A percentile compares a stretch with the other conserved stretches of the same genome.
phyloP scores from a whole-genome alignment of 2,329 filamentous ascomycete genomes.

The Diaporthe ampelina region DNA sequence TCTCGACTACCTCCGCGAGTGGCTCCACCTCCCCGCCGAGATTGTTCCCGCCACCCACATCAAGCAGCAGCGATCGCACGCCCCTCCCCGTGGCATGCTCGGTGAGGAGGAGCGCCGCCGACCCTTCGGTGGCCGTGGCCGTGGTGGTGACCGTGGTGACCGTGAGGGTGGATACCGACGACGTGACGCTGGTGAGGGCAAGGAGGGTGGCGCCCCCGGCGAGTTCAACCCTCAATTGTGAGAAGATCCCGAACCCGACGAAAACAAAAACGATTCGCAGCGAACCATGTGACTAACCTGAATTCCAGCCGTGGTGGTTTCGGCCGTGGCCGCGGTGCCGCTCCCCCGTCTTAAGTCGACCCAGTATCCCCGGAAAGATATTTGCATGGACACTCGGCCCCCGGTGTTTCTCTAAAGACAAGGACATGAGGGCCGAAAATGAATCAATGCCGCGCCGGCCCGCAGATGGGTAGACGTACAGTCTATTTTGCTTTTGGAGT shows the following conservation, averaged over 20 bases:
- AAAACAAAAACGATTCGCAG: constrained; percentile 44
- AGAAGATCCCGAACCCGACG: constrained; percentile 52
- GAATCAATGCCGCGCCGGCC: constrained; percentile 46
- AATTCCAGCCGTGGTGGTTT: constrained; percentile 79
- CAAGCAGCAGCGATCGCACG: constrained; percentile 99
- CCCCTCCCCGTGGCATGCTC: constrained; percentile 98
- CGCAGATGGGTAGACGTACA: constrained; percentile 47
- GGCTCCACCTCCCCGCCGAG: constrained; percentile 99
- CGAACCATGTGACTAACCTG: constrained; percentile 57
- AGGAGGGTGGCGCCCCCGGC: constrained; percentile 92
- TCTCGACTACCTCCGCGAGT: constrained; percentile 99
- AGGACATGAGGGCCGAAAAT: constrained; percentile 47
- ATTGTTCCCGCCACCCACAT: constrained; percentile 99
- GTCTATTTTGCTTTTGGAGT: constrained; percentile 51
- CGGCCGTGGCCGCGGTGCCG: constrained; percentile 87
- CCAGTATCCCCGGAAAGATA: constrained; percentile 51
- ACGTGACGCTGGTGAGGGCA: constrained; percentile 87
- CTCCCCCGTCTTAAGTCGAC: constrained; percentile 74
- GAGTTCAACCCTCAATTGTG: constrained; percentile 93
- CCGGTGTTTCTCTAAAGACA: constrained; percentile 39
- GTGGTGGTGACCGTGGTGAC: constrained; percentile 79
- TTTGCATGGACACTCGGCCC: constrained; percentile 43
- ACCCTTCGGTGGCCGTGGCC: constrained; percentile 82
- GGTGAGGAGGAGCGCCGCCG: constrained; percentile 85
- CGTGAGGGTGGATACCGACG: constrained; percentile 93